Base-by-base conservation (phyloP, 345 rosid genomes). In the Salix caprea region DNA sequence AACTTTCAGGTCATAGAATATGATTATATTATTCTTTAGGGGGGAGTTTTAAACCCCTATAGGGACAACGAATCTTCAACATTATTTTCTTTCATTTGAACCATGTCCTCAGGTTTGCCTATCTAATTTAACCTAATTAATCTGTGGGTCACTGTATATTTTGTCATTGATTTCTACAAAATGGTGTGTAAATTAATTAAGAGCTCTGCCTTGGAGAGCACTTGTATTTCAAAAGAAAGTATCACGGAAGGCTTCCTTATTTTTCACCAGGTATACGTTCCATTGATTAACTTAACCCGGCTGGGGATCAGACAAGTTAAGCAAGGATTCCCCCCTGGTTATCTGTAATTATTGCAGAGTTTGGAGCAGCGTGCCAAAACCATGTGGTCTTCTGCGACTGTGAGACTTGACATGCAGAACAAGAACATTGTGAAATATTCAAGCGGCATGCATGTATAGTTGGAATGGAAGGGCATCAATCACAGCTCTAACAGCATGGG, bases 401-500 rank as follows among this genome's bases (percentile, higher is more conserved):
- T 16, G 52, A 74, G 71, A 72, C 54, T 72, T 81, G 80, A 84
- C 85, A 78, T 73, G 80, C 32, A 81, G 70, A 66, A 78, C 46
- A 42, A 67, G 61, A 76, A 58, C 37, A 75, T 24, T 76, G 14
- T 24, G 78, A 67, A 73, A 67, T 62, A 70, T 70, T 42, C 3
- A 42, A 66, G 73, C 64, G 81, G 71, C 72, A 80, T 42, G 14
- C 14, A 42, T 42, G 13, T 42, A 42, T 62, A 64, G 74, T 81
- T 70, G 68, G 65, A 76, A 77, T 68, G 80, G 69, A 73, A 78
- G 73, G 79, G 81, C 81, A 79, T 84, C 88, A 81, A 75, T 81
- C 85, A 81, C 78, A 77, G 48, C 82, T n/a, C 75, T 54, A 77
- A 77, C 74, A 74, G 74, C 69, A 79, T 81, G 75, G 76, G 67